These are phyloP conservation scores for Mallotus japonicus DNA, from an alignment of 441 rosid genomes.

Conservation along the genomic window DNA sequence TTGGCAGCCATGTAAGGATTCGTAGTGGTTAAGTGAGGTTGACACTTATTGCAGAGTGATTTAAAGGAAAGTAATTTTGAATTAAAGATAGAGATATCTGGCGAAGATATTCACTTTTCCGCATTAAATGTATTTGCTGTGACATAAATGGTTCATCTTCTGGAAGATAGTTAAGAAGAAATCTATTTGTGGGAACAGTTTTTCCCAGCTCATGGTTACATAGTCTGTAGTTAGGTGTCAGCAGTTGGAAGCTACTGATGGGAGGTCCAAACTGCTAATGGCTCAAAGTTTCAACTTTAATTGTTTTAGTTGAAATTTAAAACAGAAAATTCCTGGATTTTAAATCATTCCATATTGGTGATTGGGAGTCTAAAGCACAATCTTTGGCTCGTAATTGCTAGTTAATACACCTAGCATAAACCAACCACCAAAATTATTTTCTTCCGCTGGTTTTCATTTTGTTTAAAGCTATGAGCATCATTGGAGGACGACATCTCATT, in stretches of 20 bases:
- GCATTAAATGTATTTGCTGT: background rate
- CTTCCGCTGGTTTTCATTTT: background rate
- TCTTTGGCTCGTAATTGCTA: background rate
- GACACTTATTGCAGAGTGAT: background rate
- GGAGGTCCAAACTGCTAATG: background rate
- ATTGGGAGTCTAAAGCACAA: background rate
- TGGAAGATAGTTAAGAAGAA: background rate
- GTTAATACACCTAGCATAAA: no score
- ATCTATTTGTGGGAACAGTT: background rate
- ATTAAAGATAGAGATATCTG: background rate
- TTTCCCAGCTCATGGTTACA: background rate
- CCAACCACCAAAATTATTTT: background rate
- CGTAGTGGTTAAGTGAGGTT: background rate
- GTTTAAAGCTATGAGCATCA: background rate
- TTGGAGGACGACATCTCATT: background rate
- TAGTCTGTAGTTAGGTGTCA: background rate
- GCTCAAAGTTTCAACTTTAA: background rate
- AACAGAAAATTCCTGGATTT: background rate
- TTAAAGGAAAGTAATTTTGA: background rate
- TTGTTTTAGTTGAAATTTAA: background rate
- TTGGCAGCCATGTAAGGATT: background rate
- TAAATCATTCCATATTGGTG: background rate
- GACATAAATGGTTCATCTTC: background rate
- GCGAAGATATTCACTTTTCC: background rate
- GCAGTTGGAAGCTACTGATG: background rate